A percentile compares a stretch with the other conserved stretches of the same genome.
Conservation (phyloP, 352 stramenopile species). For the Hyphochytrium catenoides region DNA sequence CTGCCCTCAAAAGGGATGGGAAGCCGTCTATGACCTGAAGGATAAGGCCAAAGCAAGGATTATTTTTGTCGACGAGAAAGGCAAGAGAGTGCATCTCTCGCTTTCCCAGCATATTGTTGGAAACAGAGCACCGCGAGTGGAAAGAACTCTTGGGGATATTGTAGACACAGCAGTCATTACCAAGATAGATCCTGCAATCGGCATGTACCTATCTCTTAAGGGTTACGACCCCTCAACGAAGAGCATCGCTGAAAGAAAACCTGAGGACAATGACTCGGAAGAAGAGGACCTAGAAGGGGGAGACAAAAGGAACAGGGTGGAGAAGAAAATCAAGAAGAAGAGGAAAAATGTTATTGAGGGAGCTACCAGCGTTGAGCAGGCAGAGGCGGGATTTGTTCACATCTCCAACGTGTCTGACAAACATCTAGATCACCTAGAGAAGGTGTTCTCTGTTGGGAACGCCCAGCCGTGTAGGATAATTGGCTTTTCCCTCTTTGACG, state of each 20-base stretch:
- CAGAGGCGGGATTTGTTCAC: slow-evolving; percentile 54
- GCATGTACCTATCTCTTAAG: slow-evolving; percentile 49
- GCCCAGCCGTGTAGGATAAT: slow-evolving; percentile 40
- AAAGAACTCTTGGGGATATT: slow-evolving; percentile 32
- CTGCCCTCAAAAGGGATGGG: slow-evolving; percentile 38
- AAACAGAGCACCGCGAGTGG: slow-evolving; percentile 26
- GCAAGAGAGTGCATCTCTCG: slow-evolving; percentile 46
- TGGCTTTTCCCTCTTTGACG: slow-evolving; percentile 57
- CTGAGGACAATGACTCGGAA: slow-evolving; percentile 12
- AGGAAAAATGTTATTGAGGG: slow-evolving; percentile 15
- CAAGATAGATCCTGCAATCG: slow-evolving; percentile 48
- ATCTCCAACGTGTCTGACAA: slow-evolving; percentile 58
- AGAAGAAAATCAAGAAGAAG: slow-evolving; percentile 14
- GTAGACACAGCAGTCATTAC: slow-evolving; percentile 37
- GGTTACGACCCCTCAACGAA: not conserved
- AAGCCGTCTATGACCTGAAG: slow-evolving; percentile 40
- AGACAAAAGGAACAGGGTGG: slow-evolving; percentile 21
- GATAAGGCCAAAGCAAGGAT: slow-evolving; percentile 60
- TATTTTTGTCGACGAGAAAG: slow-evolving; percentile 35
- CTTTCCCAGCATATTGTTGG: slow-evolving; percentile 66
- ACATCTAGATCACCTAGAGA: slow-evolving; percentile 61
- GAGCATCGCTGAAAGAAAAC: slow-evolving; percentile 1
- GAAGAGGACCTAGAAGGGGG: slow-evolving; percentile 1
- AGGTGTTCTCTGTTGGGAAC: slow-evolving; percentile 38
- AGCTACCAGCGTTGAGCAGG: slow-evolving; percentile 34